Evolutionary conservation across 108 stramenopile species (phyloP).

Genomic region (Pseudonitzschia multistriata): DNA sequence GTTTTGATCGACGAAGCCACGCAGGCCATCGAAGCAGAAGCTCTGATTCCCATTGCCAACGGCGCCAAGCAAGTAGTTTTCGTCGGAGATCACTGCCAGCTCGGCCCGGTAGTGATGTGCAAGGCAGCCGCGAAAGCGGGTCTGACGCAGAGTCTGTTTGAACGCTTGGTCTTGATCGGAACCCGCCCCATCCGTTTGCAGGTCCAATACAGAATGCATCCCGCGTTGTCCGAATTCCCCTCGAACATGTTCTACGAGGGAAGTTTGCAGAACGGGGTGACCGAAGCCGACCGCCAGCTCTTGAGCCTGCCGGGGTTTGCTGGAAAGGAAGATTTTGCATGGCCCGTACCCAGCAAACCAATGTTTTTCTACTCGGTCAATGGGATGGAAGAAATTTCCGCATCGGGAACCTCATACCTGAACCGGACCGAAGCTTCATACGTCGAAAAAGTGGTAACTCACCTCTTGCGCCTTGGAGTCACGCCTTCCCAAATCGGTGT

Average conservation of each 20-base stretch:
- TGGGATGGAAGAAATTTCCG: conserved; percentile 97
- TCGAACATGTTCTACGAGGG: conserved; percentile 99
- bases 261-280: conserved; percentile 96
- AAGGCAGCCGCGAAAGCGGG: conserved; percentile 96
- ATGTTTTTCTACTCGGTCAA: conserved; percentile 93
- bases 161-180: conserved; percentile 94
- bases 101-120: conserved; percentile 98
- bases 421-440: conserved; percentile 96
- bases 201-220: conserved; percentile 99
- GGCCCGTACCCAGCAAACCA: conserved; percentile 90
- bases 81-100: conserved; percentile 99
- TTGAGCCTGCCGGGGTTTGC: conserved; percentile 65
- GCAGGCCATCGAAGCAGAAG: conserved; percentile 98
- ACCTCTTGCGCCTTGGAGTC: conserved; percentile 91
- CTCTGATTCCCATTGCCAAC: conserved; percentile 93
- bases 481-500: conserved; percentile 92
- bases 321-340: conserved; percentile 87
- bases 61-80: conserved; percentile 97
- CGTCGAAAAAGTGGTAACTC: conserved; percentile 96
- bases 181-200: conserved; percentile 95
- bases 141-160: conserved; percentile 93
- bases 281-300: conserved; percentile 90
- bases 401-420: conserved; percentile 95
- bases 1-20: conserved; percentile 99
- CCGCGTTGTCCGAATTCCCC: conserved; percentile 95